These are phyloP conservation scores for Lentinula sp. DNA, from an alignment of 768 basidiomycete genomes.

Conservation along the genomic window DNA sequence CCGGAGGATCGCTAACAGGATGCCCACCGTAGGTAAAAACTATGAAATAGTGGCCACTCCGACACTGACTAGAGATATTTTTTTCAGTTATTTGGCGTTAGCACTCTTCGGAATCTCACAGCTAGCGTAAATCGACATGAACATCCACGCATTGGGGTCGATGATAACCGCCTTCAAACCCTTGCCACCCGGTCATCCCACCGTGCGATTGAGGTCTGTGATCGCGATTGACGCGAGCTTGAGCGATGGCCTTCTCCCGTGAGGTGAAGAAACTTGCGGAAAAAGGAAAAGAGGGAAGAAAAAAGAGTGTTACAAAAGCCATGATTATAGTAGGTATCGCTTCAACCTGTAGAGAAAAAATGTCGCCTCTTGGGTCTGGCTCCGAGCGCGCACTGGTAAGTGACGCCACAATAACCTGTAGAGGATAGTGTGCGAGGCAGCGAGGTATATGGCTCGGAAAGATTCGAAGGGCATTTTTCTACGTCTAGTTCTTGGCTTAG, in stretches of 20 bases:
- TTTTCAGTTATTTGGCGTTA: not conserved
- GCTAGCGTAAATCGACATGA: slow-evolving; percentile 46
- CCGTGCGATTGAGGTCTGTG: slow-evolving; percentile 54
- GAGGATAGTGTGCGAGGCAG: not conserved
- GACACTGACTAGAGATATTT: slow-evolving; percentile 38
- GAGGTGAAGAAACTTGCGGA: slow-evolving; percentile 44
- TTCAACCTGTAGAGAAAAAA: slow-evolving; percentile 49
- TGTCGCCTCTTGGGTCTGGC: slow-evolving; percentile 18
- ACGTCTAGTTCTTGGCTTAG: not conserved
- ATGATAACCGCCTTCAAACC: slow-evolving; percentile 45
- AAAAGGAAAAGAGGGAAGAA: slow-evolving; percentile 53
- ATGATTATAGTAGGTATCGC: slow-evolving; percentile 51
- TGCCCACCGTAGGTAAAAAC: slow-evolving; percentile 45
- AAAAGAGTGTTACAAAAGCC: slow-evolving; percentile 40
- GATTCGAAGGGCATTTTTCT: not conserved
- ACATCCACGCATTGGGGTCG: slow-evolving; percentile 47
- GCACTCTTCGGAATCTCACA: slow-evolving; percentile 24
- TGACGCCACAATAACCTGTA: not conserved
- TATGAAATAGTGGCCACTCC: slow-evolving; percentile 54
- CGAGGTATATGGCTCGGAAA: not conserved
- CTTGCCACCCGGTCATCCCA: slow-evolving; percentile 52
- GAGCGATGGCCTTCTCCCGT: slow-evolving; percentile 50
- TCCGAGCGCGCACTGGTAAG: not conserved
- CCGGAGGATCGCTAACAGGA: not conserved
- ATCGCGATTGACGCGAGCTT: slow-evolving; percentile 49